Evolutionary conservation across 352 stramenopile genomes (phyloP), one percentile per base, ranked within the genome.

Genomic region (Phytopythium mirpurense): DNA sequence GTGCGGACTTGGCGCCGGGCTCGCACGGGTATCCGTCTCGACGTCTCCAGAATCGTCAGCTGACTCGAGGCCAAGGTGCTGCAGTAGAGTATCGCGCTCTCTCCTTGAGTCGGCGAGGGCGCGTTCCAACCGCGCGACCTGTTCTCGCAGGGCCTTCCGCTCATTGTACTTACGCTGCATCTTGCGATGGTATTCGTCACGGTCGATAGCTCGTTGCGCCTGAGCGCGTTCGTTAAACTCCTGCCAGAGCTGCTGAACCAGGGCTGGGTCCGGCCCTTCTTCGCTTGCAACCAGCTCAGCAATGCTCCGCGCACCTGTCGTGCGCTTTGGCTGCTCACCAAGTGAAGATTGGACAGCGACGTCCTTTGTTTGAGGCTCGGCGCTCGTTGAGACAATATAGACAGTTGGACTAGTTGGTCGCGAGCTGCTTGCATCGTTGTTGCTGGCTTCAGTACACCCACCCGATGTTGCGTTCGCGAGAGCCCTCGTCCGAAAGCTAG

Each of bases 81-180:
- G 24, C 8, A 38, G 18, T 2, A 51, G 12, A 18, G 81, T 63
- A 34, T 83, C 59, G 1, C 70, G 62, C 48, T 86, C 72, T 11
- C 37, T 40, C 43, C 66, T 59, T 16, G 58, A 60, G 0, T 63
- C 44, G 0, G 68, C 52, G 5, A 90, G 51, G 12, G 79, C 71
- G 32, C 59, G 65, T 55, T 90, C 72, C 0, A 92, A 51, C 16
- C 67, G 53, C 2, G 35, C 55, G 21, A 88, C 68, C 0, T 70
- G 68, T 24, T 88, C 76, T 1, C 79, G 79, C 10, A 92, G 50
- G 0, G 51, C 53, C 34, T 80, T 74, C 29, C 72, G 67, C 31
- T 90, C 78, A 38, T 67, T 79, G 60, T 92, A 88, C 9, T 79
- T 77, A 24, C 59, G 72, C 27, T 92, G 74, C 78, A 90, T 86